Evolutionary conservation across 2,329 filamentous ascomycete genomes (phyloP).

Genomic region (Calonectria fujianensis): DNA sequence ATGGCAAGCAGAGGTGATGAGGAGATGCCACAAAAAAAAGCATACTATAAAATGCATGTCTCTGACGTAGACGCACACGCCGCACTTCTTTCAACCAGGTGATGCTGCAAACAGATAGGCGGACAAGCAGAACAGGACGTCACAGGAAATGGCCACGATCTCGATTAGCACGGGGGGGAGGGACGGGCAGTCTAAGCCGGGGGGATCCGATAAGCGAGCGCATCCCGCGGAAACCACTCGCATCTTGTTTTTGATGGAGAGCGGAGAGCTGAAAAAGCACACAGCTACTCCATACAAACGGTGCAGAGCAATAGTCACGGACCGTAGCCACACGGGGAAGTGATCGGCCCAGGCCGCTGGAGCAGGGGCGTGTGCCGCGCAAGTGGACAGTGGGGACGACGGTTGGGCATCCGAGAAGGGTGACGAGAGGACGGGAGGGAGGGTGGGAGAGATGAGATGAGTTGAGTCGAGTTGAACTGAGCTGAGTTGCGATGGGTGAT

Average conservation of each 20-base stretch:
- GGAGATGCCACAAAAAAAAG: background rate
- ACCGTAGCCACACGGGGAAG: background rate
- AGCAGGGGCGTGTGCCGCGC: conserved; percentile 16
- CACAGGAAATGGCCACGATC: conserved; percentile 16
- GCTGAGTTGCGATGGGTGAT: conserved; percentile 16
- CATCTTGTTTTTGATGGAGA: conserved; percentile 3
- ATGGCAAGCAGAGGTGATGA: background rate
- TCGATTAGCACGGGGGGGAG: conserved; percentile 18
- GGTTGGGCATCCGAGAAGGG: conserved; percentile 4
- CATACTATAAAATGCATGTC: conserved; percentile 28
- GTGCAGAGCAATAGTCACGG: background rate
- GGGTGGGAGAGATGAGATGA: background rate
- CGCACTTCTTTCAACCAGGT: background rate
- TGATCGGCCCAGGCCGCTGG: conserved; percentile 16
- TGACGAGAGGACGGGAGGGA: background rate
- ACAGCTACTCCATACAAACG: background rate
- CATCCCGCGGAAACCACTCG: conserved; percentile 13
- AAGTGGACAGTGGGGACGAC: background rate
- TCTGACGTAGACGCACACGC: conserved; percentile 22
- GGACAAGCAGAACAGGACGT: conserved; percentile 3
- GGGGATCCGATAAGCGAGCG: conserved; percentile 30
- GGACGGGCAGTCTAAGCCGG: conserved; percentile 14
- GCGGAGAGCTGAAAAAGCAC: conserved; percentile 24
- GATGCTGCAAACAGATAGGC: background rate
- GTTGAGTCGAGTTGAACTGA: conserved; percentile 5